Conservation (phyloP, 148 eudicot genomes). For the Tetragonia tetragonoides region DNA sequence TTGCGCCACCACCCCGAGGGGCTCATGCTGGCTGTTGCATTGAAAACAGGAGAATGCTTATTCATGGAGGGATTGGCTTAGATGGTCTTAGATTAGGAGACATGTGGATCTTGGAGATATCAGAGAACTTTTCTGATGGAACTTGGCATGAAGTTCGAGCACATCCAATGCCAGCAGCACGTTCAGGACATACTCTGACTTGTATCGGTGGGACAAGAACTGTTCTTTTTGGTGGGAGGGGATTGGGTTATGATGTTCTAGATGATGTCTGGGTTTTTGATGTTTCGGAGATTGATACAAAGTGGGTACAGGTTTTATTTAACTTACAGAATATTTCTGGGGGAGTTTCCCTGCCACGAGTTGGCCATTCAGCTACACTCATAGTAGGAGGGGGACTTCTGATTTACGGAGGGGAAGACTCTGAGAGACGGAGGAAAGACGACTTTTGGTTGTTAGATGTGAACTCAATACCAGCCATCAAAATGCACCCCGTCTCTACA, state of each 20-base stretch:
- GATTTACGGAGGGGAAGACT: constrained; percentile 94
- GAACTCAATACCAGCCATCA: constrained; percentile 36
- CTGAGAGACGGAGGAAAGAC: constrained; percentile 65
- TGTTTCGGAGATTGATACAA: constrained; percentile 43
- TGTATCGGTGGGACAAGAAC: constrained; percentile 48
- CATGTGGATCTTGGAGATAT: constrained; percentile 81
- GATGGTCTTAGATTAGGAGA: constrained; percentile 80
- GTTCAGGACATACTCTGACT: constrained; percentile 89
- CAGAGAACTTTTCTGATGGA: constrained; percentile 59
- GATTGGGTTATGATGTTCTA: constrained; percentile 76
- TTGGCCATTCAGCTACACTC: constrained; percentile 92
- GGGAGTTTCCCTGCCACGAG: constrained; percentile 72
- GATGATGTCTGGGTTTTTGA: constrained; percentile 81
- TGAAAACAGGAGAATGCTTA: constrained; percentile 59
- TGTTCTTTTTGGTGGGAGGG: constrained; percentile 87
- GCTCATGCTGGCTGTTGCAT: constrained; percentile 94
- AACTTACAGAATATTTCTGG: constrained; percentile 50
- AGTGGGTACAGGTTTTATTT: constrained; percentile 60
- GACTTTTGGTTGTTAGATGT: constrained; percentile 90
- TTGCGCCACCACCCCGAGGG: constrained; percentile 84
- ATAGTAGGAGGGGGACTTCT: constrained; percentile 68
- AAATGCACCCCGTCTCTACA: constrained; percentile 28
- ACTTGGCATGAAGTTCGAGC: constrained; percentile 69
- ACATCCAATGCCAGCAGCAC: constrained; percentile 64
- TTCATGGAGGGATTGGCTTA: constrained; percentile 93